phyloP scores from a whole-genome alignment of 139 green algal species.

The Edaphochlamys debaryana region DNA sequence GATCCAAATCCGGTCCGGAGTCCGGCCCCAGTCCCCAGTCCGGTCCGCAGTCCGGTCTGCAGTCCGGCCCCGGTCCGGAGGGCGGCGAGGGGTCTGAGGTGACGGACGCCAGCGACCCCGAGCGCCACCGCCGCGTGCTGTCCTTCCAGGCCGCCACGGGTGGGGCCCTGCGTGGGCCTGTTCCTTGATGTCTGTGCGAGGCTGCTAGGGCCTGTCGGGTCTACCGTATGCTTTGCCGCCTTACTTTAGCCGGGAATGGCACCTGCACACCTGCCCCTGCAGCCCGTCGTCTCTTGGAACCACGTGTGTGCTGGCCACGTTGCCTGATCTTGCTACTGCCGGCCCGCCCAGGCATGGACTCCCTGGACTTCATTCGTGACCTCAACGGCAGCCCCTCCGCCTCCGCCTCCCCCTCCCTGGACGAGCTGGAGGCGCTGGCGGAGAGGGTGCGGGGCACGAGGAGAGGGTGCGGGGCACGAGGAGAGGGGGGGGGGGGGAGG shows the following conservation, averaged over 20 bases:
- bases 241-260: too few relatives aligned
- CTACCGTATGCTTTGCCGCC: too few relatives aligned
- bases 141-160: neutral
- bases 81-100: neutral
- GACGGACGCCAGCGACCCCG: neutral
- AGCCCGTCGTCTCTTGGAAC: too few relatives aligned
- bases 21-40: neutral
- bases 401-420: neutral
- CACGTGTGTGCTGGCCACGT: too few relatives aligned
- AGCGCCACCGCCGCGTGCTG: constrained; percentile 10
- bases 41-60: too few relatives aligned
- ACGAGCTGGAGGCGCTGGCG: neutral
- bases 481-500: too few relatives aligned
- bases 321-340: neutral
- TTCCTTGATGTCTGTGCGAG: neutral
- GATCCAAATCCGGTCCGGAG: too few relatives aligned
- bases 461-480: too few relatives aligned
- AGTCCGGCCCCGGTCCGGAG: too few relatives aligned
- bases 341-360: constrained; percentile 19
- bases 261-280: too few relatives aligned
- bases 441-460: neutral
- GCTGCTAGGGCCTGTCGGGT: too few relatives aligned
- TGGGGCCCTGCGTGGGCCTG: neutral
- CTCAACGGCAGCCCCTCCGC: neutral
- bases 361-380: constrained; percentile 23